Evolutionary conservation across 257 asterid species (phyloP), one percentile per base, ranked within the genome.

Genomic region (Gynochthodes officinalis): DNA sequence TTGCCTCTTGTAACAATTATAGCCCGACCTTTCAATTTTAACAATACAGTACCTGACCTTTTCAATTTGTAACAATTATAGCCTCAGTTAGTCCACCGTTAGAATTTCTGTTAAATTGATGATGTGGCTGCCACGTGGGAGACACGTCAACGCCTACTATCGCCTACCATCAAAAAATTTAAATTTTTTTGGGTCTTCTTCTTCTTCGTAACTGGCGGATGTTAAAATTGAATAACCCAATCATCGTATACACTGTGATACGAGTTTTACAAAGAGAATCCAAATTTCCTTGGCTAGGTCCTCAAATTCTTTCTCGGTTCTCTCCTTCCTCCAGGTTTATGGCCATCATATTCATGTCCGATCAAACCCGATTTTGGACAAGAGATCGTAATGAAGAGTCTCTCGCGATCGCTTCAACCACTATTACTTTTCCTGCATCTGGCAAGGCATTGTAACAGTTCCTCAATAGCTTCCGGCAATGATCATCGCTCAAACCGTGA

Each of bases 191-290:
- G n/a, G n/a, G n/a, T n/a, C n/a, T n/a, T n/a, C n/a, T n/a, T n/a
- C n/a, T n/a, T n/a, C n/a, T n/a, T n/a, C n/a, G n/a, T n/a, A n/a
- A n/a, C n/a, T n/a, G n/a, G n/a, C n/a, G n/a, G n/a, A n/a, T n/a
- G n/a, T n/a, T n/a, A n/a, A n/a, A 76, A 72, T 49, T 76, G 79
- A 53, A 80, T 80, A 32, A 80, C 64, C 81, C 81, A 76, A 54
- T 67, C 67, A 64, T 35, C n/a, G 63, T 72, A 73, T 15, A 61
- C 75, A 58, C 57, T 39, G 40, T 70, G n/a, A 60, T 7, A 74
- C 7, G 44, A 70, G 55, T 65, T 65, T 70, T 0, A 65, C 1
- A 13, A 49, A 39, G 46, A 3, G 52, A 80, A 76, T 46, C 84
- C 81, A n/a, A 28, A 77, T 69, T 16, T 21, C 59, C 64, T 63